A percentile compares a stretch with the other conserved stretches of the same genome.
Conservation (phyloP, 2,329 filamentous ascomycete genomes). For the Remersonia thermophila region DNA sequence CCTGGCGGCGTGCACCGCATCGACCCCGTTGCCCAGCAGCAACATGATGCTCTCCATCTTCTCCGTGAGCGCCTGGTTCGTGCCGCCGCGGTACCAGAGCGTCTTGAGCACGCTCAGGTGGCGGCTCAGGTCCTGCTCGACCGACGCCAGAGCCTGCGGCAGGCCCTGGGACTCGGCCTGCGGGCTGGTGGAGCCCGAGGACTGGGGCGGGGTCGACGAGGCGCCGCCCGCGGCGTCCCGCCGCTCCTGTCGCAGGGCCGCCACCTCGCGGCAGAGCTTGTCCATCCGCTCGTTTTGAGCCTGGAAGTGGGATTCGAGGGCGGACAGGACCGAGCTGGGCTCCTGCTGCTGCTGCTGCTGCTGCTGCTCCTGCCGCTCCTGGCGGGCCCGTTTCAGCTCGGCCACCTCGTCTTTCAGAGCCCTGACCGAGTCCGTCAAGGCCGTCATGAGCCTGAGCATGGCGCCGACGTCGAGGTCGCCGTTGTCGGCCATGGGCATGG, state of each 20-base stretch:
- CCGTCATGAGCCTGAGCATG: constrained; percentile 7
- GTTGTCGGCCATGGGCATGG: too few relatives aligned
- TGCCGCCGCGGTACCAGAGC: constrained; percentile 7
- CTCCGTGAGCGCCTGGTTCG: constrained; percentile 5
- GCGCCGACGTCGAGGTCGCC: neutral
- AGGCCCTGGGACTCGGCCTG: constrained; percentile 8
- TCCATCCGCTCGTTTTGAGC: constrained; percentile 10
- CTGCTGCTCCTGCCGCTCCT: neutral
- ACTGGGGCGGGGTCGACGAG: neutral
- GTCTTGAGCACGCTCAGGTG: constrained; percentile 7
- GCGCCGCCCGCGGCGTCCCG: too few relatives aligned
- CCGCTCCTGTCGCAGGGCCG: constrained; percentile 1
- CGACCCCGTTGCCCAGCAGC: constrained; percentile 1
- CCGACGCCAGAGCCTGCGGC: constrained; percentile 10
- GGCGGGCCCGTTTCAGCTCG: constrained; percentile 5
- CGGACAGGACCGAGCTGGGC: neutral
- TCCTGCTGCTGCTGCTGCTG: too few relatives aligned
- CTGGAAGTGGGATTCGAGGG: constrained; percentile 6
- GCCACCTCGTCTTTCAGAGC: constrained; percentile 7
- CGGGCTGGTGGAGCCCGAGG: neutral
- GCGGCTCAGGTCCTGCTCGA: constrained; percentile 10
- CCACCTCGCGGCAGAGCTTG: constrained; percentile 5
- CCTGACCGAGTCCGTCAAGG: constrained; percentile 2
- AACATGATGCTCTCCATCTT: constrained; percentile 10
- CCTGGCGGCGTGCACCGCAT: constrained; percentile 1